phyloP scores from a whole-genome alignment of 2,329 filamentous ascomycete species.

The Acephala macrosclerotiorum region DNA sequence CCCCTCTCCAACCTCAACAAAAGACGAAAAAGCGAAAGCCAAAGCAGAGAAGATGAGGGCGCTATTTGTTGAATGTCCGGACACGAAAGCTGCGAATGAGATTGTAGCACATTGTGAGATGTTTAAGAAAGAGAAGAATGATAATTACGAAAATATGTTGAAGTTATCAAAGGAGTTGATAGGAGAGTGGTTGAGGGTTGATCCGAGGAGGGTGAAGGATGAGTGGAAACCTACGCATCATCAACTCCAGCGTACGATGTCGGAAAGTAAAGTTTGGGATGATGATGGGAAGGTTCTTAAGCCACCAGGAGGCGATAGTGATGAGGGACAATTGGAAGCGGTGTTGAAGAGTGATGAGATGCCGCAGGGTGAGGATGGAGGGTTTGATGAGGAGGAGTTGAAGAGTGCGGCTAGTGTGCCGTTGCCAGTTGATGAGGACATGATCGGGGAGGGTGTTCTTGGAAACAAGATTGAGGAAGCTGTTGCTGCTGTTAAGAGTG shows the following conservation, averaged over 20 bases:
- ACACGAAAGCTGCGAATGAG: conserved; percentile 37
- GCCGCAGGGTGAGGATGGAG: conserved; percentile 35
- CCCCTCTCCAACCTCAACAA: conserved; percentile 40
- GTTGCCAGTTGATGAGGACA: conserved; percentile 34
- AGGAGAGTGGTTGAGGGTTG: conserved; percentile 30
- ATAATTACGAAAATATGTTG: conserved; percentile 34
- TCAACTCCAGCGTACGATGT: conserved; percentile 26
- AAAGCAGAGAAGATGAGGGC: neutral
- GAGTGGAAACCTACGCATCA: conserved; percentile 31
- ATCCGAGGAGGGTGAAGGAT: conserved; percentile 33
- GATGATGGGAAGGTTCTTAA: conserved; percentile 37
- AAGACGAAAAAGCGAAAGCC: conserved; percentile 23
- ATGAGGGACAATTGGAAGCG: conserved; percentile 37
- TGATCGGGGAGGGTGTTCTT: neutral
- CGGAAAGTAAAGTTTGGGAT: conserved; percentile 33
- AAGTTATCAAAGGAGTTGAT: conserved; percentile 27
- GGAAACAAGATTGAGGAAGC: neutral
- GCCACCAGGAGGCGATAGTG: conserved; percentile 19
- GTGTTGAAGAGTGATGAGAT: conserved; percentile 33
- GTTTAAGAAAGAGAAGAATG: conserved; percentile 38
- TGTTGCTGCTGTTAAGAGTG: neutral
- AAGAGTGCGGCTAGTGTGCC: conserved; percentile 32
- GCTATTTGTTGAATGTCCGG: conserved; percentile 31
- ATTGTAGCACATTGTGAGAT: conserved; percentile 41
- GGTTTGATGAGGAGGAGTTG: conserved; percentile 33